These are phyloP conservation scores for Solanum hybrid DNA, from an alignment of 305 asterid genomes.

Conservation along the genomic window DNA sequence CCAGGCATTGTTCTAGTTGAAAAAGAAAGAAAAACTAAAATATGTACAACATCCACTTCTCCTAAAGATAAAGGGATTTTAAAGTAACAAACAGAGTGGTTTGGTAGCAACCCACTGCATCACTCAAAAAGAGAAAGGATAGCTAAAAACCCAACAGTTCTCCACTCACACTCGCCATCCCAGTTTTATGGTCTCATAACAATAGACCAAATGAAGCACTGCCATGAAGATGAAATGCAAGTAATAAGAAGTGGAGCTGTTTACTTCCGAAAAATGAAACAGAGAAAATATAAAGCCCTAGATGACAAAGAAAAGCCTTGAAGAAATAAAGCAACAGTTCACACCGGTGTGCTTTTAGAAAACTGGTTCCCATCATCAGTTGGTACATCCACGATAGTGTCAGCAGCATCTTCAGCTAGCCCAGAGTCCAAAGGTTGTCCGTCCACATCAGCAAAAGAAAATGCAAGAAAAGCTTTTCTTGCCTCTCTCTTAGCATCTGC, in stretches of 20 bases:
- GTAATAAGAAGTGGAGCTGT: neutral
- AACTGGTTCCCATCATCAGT: conserved; percentile 33
- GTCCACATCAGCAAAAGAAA: conserved; percentile 33
- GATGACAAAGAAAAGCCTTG: conserved; percentile 4
- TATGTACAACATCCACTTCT: neutral
- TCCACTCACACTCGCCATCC: neutral
- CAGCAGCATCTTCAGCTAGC: conserved; percentile 37
- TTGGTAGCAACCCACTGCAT: neutral
- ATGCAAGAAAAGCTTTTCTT: conserved; percentile 66
- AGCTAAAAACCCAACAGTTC: neutral
- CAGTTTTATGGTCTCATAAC: neutral
- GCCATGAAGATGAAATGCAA: neutral
- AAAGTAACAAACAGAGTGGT: neutral
- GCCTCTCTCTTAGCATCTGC: conserved; percentile 76
- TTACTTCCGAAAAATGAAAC: neutral
- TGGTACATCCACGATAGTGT: conserved; percentile 24
- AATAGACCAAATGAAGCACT: neutral
- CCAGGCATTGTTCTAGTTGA: neutral
- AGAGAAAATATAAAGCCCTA: neutral
- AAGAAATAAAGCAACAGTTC: conserved; percentile 16
- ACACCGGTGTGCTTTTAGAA: conserved; percentile 56
- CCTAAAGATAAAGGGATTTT: neutral
- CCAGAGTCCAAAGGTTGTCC: conserved; percentile 19
- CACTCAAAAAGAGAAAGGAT: neutral
- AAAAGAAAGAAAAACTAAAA: neutral